These are phyloP conservation scores for Oidium heveae DNA, from an alignment of 2,329 filamentous ascomycete species.

Conservation along the genomic window DNA sequence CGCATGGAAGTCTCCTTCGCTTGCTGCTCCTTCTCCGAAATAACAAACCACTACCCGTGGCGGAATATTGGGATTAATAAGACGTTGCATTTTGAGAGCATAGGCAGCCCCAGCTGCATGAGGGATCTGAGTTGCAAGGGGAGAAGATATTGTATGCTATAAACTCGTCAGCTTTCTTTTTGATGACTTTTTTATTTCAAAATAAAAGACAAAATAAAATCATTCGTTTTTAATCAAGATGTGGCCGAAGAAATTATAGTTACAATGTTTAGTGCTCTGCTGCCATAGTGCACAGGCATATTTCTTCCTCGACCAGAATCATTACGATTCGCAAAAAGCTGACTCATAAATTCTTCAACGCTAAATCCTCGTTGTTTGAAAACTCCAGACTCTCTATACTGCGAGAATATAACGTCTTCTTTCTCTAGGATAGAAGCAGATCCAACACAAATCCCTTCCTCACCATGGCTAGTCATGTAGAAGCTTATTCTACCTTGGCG, in stretches of 20 bases:
- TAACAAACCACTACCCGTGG: slow-evolving; percentile 55
- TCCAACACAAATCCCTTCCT: slow-evolving; percentile 73
- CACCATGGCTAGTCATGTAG: slow-evolving; percentile 49
- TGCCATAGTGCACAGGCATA: slow-evolving; percentile 95
- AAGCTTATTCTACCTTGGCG: slow-evolving; percentile 41
- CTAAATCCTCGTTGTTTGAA: slow-evolving; percentile 76
- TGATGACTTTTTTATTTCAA: background rate
- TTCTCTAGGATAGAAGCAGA: slow-evolving; percentile 60
- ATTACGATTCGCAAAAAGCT: slow-evolving; percentile 68
- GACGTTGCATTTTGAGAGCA: slow-evolving; percentile 56
- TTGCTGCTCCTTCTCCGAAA: slow-evolving; percentile 77
- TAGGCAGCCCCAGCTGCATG: slow-evolving; percentile 75
- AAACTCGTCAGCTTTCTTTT: background rate
- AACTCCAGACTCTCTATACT: slow-evolving; percentile 84
- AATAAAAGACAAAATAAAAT: background rate
- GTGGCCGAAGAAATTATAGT: slow-evolving; percentile 12
- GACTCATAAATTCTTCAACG: slow-evolving; percentile 77
- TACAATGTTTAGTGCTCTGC: slow-evolving; percentile 59
- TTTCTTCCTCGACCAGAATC: slow-evolving; percentile 67
- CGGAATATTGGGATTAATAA: slow-evolving; percentile 41
- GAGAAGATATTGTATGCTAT: slow-evolving; percentile 64
- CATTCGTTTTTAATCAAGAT: background rate
- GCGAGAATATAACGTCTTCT: slow-evolving; percentile 78
- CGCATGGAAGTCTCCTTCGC: slow-evolving; percentile 78
- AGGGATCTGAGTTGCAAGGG: slow-evolving; percentile 69